Percentiles rank a stretch among this genome's conserved stretches.
phyloP scores from a whole-genome alignment of 2,329 filamentous ascomycete genomes.

The Byssoonygena ceratinophila region DNA sequence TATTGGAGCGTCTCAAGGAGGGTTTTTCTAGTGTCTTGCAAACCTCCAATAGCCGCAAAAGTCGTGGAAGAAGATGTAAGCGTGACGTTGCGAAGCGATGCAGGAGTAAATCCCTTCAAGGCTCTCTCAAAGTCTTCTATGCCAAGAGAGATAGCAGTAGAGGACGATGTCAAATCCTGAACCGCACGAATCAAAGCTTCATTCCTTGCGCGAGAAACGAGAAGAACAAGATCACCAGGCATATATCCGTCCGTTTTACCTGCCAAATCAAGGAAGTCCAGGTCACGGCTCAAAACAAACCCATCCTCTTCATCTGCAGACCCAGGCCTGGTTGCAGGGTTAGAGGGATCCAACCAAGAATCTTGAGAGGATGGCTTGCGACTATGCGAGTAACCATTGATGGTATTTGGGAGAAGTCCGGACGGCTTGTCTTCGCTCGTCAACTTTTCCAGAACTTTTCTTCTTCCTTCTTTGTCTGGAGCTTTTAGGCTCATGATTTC shows the following conservation, averaged over 20 bases:
- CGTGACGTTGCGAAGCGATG: constrained; percentile 86
- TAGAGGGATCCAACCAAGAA: constrained; percentile 67
- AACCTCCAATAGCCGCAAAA: constrained; percentile 82
- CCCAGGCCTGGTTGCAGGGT: constrained; percentile 42
- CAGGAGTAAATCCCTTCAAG: constrained; percentile 84
- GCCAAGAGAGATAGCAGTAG: constrained; percentile 53
- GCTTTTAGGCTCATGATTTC: constrained; percentile 86
- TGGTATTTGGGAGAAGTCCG: constrained; percentile 26
- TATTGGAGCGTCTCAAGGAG: constrained; percentile 92
- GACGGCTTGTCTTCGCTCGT: constrained; percentile 41
- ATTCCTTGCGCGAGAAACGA: constrained; percentile 78
- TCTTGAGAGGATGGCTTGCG: constrained; percentile 40
- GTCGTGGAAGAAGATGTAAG: constrained; percentile 86
- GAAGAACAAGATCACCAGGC: constrained; percentile 80
- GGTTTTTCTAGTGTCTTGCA: constrained; percentile 77
- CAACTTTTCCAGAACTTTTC: constrained; percentile 72
- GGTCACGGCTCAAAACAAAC: constrained; percentile 61
- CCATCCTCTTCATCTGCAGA: constrained; percentile 43
- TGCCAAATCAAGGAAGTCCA: constrained; percentile 87
- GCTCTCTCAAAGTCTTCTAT: constrained; percentile 72
- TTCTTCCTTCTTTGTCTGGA: constrained; percentile 79
- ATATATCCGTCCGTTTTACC: constrained; percentile 96
- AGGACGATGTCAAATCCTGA: constrained; percentile 39
- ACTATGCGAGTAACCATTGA: constrained; percentile 29
- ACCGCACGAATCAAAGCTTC: constrained; percentile 86